phyloP scores from a whole-genome alignment of 148 eudicot genomes.

The Amaranthus hypochondriacus region DNA sequence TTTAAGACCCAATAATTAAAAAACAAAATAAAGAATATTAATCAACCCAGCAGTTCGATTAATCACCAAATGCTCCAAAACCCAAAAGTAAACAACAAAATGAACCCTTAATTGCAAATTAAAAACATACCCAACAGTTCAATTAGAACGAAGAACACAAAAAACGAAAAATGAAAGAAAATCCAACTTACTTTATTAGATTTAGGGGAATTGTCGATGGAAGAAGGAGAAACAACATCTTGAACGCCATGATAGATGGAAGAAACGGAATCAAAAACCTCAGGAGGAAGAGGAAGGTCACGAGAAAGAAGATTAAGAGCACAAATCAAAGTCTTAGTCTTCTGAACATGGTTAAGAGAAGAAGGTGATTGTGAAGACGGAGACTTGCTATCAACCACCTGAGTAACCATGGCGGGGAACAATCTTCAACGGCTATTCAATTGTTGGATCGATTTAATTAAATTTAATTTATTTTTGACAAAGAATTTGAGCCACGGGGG shows the following conservation, averaged over 20 bases:
- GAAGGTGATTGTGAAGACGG: constrained; percentile 5
- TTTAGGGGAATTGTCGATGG: background rate
- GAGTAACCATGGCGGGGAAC: constrained; percentile 37
- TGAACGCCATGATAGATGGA: constrained; percentile 40
- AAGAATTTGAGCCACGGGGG: constrained; percentile 1
- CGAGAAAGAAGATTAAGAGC: constrained; percentile 92
- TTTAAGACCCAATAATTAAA: background rate
- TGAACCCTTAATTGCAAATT: constrained; percentile 6
- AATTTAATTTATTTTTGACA: background rate
- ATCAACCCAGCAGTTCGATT: background rate
- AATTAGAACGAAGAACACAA: background rate
- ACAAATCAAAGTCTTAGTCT: constrained; percentile 76
- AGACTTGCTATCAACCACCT: constrained; percentile 18
- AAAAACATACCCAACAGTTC: constrained; percentile 9
- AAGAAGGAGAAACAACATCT: constrained; percentile 8
- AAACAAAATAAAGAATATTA: background rate
- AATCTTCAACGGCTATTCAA: constrained; percentile 14
- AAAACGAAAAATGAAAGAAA: constrained; percentile 7
- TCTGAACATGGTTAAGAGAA: constrained; percentile 37
- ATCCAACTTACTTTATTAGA: constrained; percentile 26
- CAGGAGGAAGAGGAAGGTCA: constrained; percentile 75
- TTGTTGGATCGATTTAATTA: background rate
- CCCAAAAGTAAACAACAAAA: background rate
- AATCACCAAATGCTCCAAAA: background rate
- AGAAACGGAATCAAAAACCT: constrained; percentile 62